Percentiles rank a stretch among this genome's conserved stretches.
Evolutionary conservation across 2,329 filamentous ascomycete species (phyloP).

Genomic region (Aspergillus caelatus): DNA sequence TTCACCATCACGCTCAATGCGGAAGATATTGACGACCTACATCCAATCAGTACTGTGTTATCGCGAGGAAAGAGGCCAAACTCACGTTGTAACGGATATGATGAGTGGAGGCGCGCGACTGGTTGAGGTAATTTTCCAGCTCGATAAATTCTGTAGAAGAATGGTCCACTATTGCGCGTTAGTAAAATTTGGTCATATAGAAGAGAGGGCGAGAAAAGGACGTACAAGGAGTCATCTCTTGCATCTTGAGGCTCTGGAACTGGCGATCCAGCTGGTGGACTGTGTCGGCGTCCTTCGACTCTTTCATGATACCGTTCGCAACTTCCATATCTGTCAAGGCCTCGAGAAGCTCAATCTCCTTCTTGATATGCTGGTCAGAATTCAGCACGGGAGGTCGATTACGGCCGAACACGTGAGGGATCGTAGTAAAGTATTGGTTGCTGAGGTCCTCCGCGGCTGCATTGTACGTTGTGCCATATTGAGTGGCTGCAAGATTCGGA

Average conservation of each 20-base stretch:
- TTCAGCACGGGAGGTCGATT: slow-evolving; percentile 70
- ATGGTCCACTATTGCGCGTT: slow-evolving; percentile 51
- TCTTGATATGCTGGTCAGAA: slow-evolving; percentile 62
- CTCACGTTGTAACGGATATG: slow-evolving; percentile 22
- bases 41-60: slow-evolving; percentile 2
- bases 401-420: slow-evolving; percentile 80
- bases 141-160: slow-evolving; percentile 65
- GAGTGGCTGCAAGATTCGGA: slow-evolving; percentile 47
- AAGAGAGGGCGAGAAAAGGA: neutral
- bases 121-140: slow-evolving; percentile 67
- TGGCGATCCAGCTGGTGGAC: slow-evolving; percentile 72
- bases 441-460: slow-evolving; percentile 65
- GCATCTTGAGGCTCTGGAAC: slow-evolving; percentile 69
- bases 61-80: neutral
- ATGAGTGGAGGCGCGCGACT: slow-evolving; percentile 71
- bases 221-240: slow-evolving; percentile 70
- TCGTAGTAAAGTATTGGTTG: slow-evolving; percentile 77
- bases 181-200: slow-evolving; percentile 12
- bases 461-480: slow-evolving; percentile 44
- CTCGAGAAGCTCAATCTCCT: slow-evolving; percentile 78
- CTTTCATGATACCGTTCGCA: slow-evolving; percentile 75
- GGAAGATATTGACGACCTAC: slow-evolving; percentile 74
- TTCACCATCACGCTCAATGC: slow-evolving; percentile 76
- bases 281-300: slow-evolving; percentile 54
- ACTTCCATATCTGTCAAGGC: slow-evolving; percentile 85